These are phyloP conservation scores for Fusarium austroafricanum DNA, from an alignment of 2,329 filamentous ascomycete species.

Conservation along the genomic window DNA sequence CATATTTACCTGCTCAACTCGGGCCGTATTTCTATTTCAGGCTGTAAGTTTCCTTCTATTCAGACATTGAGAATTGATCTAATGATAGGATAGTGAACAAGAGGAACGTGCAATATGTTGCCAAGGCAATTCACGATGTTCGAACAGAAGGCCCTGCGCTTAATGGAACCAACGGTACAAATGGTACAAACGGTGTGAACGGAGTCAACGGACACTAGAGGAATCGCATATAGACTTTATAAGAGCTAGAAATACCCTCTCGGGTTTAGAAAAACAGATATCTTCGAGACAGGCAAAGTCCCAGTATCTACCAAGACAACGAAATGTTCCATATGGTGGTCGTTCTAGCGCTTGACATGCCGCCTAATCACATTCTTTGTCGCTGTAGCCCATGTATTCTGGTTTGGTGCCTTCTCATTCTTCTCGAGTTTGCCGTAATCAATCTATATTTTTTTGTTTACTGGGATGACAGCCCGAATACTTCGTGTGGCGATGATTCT, in stretches of 20 bases:
- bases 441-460: not conserved
- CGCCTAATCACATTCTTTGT: too few relatives aligned
- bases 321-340: too few relatives aligned
- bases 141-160: not conserved
- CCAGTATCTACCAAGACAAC: too few relatives aligned
- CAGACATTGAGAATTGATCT: slow-evolving; percentile 57
- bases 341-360: too few relatives aligned
- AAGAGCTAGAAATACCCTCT: slow-evolving; percentile 3
- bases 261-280: slow-evolving; percentile 2
- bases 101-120: slow-evolving; percentile 88
- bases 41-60: slow-evolving; percentile 8
- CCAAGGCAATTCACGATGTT: slow-evolving; percentile 85
- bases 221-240: not conserved
- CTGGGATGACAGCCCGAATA: not conserved
- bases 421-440: not conserved
- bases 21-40: slow-evolving; percentile 36
- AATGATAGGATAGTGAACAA: slow-evolving; percentile 64
- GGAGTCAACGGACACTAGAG: slow-evolving; percentile 16
- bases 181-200: slow-evolving; percentile 18
- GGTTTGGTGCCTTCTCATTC: too few relatives aligned
- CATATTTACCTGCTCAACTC: slow-evolving; percentile 76
- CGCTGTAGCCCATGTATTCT: too few relatives aligned
- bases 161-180: slow-evolving; percentile 14
- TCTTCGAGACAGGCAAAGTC: not conserved
- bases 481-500: not conserved